Evolutionary conservation across 2,329 filamentous ascomycete genomes (phyloP).

Genomic region (Nigrograna mackinnonii): DNA sequence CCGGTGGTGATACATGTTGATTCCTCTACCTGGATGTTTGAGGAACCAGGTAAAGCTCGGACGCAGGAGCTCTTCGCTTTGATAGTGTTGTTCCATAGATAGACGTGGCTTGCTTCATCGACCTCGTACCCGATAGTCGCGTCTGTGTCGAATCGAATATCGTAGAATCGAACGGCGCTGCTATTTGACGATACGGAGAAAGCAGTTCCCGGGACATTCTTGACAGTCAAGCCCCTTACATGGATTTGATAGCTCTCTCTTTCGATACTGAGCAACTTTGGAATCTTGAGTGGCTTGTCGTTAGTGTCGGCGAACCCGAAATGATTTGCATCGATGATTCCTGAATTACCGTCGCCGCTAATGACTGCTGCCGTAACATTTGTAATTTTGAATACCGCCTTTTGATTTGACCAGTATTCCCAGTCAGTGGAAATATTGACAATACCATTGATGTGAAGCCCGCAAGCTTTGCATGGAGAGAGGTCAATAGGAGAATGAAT

Average conservation of each 20-base stretch:
- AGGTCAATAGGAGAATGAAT: slow-evolving; percentile 50
- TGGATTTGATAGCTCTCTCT: slow-evolving; percentile 12
- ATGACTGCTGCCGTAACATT: slow-evolving; percentile 44
- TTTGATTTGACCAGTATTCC: slow-evolving; percentile 47
- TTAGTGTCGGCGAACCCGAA: slow-evolving; percentile 5
- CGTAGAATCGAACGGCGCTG: slow-evolving; percentile 10
- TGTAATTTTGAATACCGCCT: slow-evolving; percentile 37
- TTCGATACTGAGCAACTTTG: slow-evolving; percentile 13
- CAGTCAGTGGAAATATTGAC: slow-evolving; percentile 45
- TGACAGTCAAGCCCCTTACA: slow-evolving; percentile 8
- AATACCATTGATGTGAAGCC: slow-evolving; percentile 51
- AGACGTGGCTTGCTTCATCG: slow-evolving; percentile 13
- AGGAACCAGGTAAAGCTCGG: slow-evolving; percentile 4
- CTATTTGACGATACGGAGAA: slow-evolving; percentile 6
- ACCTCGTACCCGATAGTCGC: slow-evolving; percentile 1
- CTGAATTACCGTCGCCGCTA: slow-evolving; percentile 42
- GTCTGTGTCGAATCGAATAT: slow-evolving; percentile 4
- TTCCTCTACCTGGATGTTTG: slow-evolving; percentile 17
- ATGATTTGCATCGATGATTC: slow-evolving; percentile 50
- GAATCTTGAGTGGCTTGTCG: slow-evolving; percentile 1
- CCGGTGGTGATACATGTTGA: slow-evolving; percentile 6
- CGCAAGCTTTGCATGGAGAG: slow-evolving; percentile 47
- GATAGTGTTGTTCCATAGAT: slow-evolving; percentile 15
- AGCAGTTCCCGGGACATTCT: slow-evolving; percentile 11
- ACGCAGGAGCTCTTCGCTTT: slow-evolving; percentile 11